phyloP scores from a whole-genome alignment of 345 rosid genomes.

The Citropsis articulata region DNA sequence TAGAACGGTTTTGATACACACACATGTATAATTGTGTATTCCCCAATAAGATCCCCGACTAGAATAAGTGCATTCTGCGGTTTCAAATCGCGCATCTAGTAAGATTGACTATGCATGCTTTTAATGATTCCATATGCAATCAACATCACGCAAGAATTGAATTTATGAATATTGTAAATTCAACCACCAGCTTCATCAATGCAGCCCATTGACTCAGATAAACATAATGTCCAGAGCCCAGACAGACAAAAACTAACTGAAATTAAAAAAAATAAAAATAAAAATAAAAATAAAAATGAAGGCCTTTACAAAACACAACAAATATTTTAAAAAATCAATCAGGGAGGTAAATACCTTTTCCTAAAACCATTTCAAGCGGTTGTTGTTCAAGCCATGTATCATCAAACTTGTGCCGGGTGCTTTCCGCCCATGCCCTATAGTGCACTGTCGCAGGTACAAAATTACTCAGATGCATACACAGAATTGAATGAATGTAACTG shows the following conservation, averaged over 20 bases:
- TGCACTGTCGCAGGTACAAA: slow-evolving; percentile 51
- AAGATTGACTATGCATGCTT: neutral
- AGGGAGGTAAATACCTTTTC: slow-evolving; percentile 57
- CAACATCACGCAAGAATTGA: neutral
- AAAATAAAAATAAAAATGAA: neutral
- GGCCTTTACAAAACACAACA: neutral
- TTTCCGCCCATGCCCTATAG: slow-evolving; percentile 81
- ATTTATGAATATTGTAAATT: neutral
- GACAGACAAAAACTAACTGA: neutral
- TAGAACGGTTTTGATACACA: neutral
- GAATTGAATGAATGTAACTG: neutral
- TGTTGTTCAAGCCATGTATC: slow-evolving; percentile 91
- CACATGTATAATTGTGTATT: neutral
- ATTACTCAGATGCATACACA: slow-evolving; percentile 17
- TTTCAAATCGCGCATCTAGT: neutral
- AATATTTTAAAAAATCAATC: neutral
- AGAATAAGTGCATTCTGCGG: neutral
- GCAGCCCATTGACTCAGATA: neutral
- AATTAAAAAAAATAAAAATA: neutral
- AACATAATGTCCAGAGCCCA: neutral
- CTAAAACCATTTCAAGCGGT: slow-evolving; percentile 73
- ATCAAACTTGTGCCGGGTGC: slow-evolving; percentile 81
- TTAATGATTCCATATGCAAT: neutral
- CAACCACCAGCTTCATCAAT: neutral
- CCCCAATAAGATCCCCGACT: neutral